Conservation (phyloP, 352 stramenopile genomes). For the Halophytophthora polymorphica region DNA sequence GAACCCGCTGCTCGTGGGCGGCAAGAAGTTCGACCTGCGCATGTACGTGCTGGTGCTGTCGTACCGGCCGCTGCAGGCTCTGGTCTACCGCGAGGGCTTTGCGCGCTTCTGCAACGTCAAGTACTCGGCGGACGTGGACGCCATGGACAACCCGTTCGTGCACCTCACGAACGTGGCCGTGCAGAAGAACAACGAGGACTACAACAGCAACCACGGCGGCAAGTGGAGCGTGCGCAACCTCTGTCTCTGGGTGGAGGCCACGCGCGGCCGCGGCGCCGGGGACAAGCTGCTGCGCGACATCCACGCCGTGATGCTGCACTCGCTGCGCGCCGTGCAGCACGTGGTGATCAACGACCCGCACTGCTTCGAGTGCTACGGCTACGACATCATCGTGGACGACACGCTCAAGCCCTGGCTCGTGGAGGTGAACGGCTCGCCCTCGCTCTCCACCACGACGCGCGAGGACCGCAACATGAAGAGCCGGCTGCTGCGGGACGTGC, state of each 20-base stretch:
- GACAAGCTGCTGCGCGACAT: conserved; percentile 68
- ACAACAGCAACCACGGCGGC: conserved; percentile 88
- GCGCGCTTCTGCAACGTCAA: conserved; percentile 92
- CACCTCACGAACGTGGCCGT: conserved; percentile 90
- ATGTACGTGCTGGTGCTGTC: conserved; percentile 92
- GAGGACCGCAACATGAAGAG: conserved; percentile 83
- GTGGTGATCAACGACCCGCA: conserved; percentile 93
- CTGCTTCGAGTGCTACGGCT: conserved; percentile 95
- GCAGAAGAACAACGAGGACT: conserved; percentile 90
- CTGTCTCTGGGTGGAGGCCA: conserved; percentile 81
- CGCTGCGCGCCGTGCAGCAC: conserved; percentile 84
- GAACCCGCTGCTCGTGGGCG: conserved; percentile 86
- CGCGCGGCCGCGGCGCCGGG: conserved; percentile 41
- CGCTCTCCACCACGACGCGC: conserved; percentile 61
- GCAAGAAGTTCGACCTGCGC: conserved; percentile 93
- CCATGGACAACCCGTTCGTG: conserved; percentile 91
- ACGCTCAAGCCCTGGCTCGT: conserved; percentile 92
- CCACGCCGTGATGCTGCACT: conserved; percentile 83
- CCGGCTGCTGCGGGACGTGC: conserved; percentile 61
- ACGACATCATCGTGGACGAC: conserved; percentile 93
- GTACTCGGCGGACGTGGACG: conserved; percentile 74
- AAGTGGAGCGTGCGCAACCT: conserved; percentile 91
- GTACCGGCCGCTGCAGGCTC: conserved; percentile 78
- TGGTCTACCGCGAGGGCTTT: conserved; percentile 88
- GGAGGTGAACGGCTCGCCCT: conserved; percentile 84